phyloP scores from a whole-genome alignment of 192 early-diverging fungal genomes.

The Backusella westeae region DNA sequence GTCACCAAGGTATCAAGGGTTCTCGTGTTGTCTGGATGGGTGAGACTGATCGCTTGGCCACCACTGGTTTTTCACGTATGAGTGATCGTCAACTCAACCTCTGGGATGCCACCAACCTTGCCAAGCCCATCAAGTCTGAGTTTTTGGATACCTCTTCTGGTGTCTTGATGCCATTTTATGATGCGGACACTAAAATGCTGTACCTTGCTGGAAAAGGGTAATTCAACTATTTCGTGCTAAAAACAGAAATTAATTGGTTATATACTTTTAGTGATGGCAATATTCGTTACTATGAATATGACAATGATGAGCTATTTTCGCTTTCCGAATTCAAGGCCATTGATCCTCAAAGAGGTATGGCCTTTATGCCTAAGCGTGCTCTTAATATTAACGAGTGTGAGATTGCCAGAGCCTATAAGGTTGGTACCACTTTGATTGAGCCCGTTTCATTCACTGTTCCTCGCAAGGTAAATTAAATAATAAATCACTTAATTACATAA shows the following conservation, averaged over 20 bases:
- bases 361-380: constrained; percentile 91
- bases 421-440: constrained; percentile 84
- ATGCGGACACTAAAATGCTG: constrained; percentile 85
- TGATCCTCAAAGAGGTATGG: constrained; percentile 93
- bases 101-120: constrained; percentile 76
- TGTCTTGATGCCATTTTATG: constrained; percentile 96
- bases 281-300: constrained; percentile 98
- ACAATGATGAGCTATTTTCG: constrained; percentile 86
- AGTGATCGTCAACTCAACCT: constrained; percentile 93
- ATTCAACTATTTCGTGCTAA: background rate
- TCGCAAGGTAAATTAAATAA: constrained; percentile 64
- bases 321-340: constrained; percentile 88
- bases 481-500: background rate
- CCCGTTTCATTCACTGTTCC: constrained; percentile 98
- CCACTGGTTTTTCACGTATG: constrained; percentile 93
- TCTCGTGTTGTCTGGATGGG: constrained; percentile 92
- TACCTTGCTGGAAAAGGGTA: constrained; percentile 92
- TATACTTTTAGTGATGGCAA: constrained; percentile 83
- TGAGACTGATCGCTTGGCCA: constrained; percentile 71
- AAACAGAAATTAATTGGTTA: background rate
- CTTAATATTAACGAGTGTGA: constrained; percentile 86
- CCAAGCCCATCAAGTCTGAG: constrained; percentile 69
- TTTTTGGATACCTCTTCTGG: constrained; percentile 92
- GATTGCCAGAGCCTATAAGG: constrained; percentile 93
- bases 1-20: constrained; percentile 98